A percentile compares a stretch with the other conserved stretches of the same genome.
These are phyloP conservation scores for Termitomyces sp. DNA, from an alignment of 768 basidiomycete species.

Conservation along the genomic window DNA sequence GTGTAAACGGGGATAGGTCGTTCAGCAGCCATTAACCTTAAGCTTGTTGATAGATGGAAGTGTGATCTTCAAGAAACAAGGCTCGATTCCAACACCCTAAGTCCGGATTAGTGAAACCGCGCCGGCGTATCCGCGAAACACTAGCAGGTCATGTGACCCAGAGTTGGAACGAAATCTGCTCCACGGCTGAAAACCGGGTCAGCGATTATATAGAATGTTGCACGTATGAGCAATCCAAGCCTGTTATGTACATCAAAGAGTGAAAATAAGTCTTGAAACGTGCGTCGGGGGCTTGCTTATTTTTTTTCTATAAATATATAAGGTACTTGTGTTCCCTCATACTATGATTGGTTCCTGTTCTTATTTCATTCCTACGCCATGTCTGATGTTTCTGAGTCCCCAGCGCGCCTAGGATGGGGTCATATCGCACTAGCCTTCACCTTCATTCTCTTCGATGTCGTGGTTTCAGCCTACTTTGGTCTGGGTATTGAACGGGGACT, in stretches of 20 bases:
- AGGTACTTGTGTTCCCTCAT: not conserved
- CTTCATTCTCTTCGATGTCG: constrained; percentile 71
- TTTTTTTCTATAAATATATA: not conserved
- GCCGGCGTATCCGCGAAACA: not conserved
- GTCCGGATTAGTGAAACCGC: not conserved
- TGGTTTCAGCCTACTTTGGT: constrained; percentile 57
- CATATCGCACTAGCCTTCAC: constrained; percentile 73
- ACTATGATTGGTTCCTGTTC: not conserved
- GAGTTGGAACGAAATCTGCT: not conserved
- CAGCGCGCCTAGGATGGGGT: constrained; percentile 47
- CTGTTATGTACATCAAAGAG: not conserved
- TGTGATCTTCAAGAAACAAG: not conserved
- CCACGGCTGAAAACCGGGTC: no score
- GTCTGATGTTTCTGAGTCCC: constrained; percentile 6
- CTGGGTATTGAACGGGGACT: constrained; percentile 69
- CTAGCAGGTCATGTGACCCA: not conserved
- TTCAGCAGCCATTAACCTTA: constrained; percentile 45
- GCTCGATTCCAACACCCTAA: no score
- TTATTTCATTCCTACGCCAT: not conserved
- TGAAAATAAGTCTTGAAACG: not conserved
- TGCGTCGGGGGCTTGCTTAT: not conserved
- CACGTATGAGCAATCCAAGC: no score
- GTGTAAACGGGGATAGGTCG: constrained; percentile 59
- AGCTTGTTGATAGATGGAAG: not conserved
- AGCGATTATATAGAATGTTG: not conserved